phyloP scores from a whole-genome alignment of 441 rosid genomes.

The Pelargonium myrrhifolium region DNA sequence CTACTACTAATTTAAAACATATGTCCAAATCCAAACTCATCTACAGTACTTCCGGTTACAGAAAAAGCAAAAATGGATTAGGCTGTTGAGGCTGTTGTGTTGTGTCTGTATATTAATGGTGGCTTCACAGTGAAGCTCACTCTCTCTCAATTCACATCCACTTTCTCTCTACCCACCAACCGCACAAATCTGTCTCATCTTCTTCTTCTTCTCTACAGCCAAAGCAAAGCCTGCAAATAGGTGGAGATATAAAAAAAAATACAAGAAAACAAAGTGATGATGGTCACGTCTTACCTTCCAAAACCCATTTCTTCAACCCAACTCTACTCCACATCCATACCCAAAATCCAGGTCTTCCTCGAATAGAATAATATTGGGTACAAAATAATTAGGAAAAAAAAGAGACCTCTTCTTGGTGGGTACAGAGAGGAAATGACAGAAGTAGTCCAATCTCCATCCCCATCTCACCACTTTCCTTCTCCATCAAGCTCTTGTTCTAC shows the following conservation, averaged over 20 bases:
- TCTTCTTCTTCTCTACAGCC: too few relatives aligned
- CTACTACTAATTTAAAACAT: too few relatives aligned
- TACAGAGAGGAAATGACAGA: background rate
- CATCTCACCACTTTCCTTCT: slow-evolving; percentile 1
- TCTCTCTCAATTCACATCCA: background rate
- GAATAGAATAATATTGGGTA: background rate
- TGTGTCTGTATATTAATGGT: background rate
- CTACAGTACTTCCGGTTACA: background rate
- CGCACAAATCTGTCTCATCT: too few relatives aligned
- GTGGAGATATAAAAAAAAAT: too few relatives aligned
- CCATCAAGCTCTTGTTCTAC: background rate
- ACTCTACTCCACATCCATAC: slow-evolving; percentile 1
- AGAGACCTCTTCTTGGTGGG: too few relatives aligned
- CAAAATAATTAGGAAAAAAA: background rate
- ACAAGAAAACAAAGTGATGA: too few relatives aligned
- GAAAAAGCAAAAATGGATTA: background rate
- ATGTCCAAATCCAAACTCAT: background rate
- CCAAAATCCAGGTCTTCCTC: background rate
- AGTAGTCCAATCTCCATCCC: slow-evolving; percentile 3
- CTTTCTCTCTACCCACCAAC: background rate
- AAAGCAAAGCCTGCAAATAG: too few relatives aligned
- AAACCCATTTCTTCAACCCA: background rate
- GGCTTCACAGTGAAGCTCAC: background rate
- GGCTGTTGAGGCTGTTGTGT: too few relatives aligned
- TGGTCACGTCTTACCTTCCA: background rate